phyloP scores from a whole-genome alignment of 2,329 filamentous ascomycete genomes.

The Epichloe aotearoae region DNA sequence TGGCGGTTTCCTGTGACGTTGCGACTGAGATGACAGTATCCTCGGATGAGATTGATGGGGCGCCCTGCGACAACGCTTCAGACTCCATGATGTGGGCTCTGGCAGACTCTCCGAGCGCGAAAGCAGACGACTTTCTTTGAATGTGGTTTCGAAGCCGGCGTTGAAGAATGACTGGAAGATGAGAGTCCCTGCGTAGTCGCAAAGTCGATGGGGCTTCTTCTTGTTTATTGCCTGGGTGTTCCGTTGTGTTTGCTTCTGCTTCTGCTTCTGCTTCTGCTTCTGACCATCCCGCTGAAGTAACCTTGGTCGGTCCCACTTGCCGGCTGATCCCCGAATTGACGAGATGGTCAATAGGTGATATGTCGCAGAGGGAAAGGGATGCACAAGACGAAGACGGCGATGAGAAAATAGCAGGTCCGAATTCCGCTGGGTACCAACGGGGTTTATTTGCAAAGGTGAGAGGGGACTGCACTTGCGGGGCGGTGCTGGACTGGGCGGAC shows the following conservation, averaged over 20 bases:
- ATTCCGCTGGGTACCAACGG: neutral
- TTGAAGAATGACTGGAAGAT: too few species aligned
- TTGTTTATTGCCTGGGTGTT: neutral
- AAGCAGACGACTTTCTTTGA: too few species aligned
- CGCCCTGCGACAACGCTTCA: neutral
- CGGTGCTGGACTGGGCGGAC: neutral
- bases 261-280: neutral
- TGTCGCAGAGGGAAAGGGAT: neutral
- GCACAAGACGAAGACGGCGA: neutral
- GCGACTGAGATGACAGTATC: conserved; percentile 18
- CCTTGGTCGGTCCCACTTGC: neutral
- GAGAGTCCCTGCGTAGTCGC: neutral
- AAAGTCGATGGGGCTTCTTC: neutral
- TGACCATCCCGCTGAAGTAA: neutral
- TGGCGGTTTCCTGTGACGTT: conserved; percentile 15
- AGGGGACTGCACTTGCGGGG: too few species aligned
- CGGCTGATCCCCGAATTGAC: neutral
- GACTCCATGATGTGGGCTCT: neutral
- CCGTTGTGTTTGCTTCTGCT: neutral
- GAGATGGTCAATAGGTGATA: neutral
- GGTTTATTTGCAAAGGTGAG: too few species aligned
- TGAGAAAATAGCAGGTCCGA: neutral
- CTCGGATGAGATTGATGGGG: conserved; percentile 1
- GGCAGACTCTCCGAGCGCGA: neutral
- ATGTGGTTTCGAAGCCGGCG: too few species aligned